Evolutionary conservation across 441 rosid species (phyloP).

Genomic region (Viola pubescens): DNA sequence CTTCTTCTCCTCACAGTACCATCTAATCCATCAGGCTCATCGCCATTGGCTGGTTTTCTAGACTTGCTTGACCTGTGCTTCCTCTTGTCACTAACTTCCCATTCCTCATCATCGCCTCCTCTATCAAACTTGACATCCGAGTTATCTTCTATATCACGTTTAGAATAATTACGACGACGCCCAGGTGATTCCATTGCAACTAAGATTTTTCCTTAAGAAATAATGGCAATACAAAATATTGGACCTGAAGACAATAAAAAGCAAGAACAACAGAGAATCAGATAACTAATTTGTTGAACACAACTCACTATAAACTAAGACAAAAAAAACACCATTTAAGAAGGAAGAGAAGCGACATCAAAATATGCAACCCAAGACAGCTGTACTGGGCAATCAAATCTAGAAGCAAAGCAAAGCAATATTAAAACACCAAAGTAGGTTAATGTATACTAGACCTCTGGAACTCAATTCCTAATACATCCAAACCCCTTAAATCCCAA

Average conservation of each 20-base stretch:
- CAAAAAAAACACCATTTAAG: no score
- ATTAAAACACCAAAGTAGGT: no score
- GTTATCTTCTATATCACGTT: conserved; percentile 43
- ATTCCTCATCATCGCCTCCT: conserved; percentile 49
- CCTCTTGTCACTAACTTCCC: conserved; percentile 55
- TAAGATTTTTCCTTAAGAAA: neutral
- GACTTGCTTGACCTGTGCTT: conserved; percentile 60
- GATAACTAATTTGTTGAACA: no score
- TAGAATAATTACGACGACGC: conserved; percentile 33
- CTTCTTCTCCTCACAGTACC: conserved; percentile 48
- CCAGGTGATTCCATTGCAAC: conserved; percentile 57
- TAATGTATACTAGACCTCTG: no score
- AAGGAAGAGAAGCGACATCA: no score
- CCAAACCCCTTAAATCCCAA: no score
- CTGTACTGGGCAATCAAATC: no score
- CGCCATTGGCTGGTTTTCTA: conserved; percentile 46
- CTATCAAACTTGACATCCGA: conserved; percentile 39
- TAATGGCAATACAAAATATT: neutral
- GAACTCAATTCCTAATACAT: no score
- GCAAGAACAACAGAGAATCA: neutral
- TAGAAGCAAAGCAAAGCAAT: no score
- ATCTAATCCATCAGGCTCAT: conserved; percentile 48
- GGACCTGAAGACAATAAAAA: neutral
- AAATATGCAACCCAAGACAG: no score
- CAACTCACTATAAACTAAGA: no score